Conservation (phyloP, 495 filamentous ascomycete genomes). For the Xanthoparmelia taractica region DNA sequence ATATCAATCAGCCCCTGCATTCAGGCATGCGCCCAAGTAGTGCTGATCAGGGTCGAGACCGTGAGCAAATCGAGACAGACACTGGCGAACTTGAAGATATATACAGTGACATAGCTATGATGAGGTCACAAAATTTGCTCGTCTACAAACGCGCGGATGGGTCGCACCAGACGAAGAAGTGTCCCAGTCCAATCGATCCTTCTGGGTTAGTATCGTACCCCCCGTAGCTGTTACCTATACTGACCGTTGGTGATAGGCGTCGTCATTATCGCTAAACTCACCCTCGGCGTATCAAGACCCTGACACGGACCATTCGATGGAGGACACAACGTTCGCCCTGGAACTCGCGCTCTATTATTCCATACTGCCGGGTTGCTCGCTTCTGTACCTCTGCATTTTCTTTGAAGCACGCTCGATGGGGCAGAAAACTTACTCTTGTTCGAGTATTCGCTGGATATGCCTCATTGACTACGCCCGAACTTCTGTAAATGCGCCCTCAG, state of each 20-base stretch:
- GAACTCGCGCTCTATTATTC: not conserved
- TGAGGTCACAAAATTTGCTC: constrained; percentile 12
- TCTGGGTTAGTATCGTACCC: not conserved
- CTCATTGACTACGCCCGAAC: not conserved
- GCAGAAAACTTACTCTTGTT: not conserved
- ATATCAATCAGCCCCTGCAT: constrained; percentile 20
- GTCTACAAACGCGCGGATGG: constrained; percentile 27
- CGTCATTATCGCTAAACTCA: not conserved
- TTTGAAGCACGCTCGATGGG: not conserved
- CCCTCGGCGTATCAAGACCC: not conserved
- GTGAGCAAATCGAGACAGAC: constrained; percentile 24
- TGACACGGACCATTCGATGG: not conserved
- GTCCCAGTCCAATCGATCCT: constrained; percentile 20
- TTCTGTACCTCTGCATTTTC: not conserved
- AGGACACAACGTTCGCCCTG: not conserved
- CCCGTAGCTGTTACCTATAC: not conserved
- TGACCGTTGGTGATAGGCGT: constrained; percentile 4
- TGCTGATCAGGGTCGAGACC: constrained; percentile 19
- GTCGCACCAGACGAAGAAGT: constrained; percentile 25
- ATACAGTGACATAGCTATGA: constrained; percentile 10
- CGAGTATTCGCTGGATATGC: not conserved
- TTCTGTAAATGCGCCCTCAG: not conserved
- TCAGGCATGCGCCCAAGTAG: constrained; percentile 23
- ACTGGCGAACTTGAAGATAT: constrained; percentile 22
- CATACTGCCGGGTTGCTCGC: not conserved